These are phyloP conservation scores for Podaxis rugospora DNA, from an alignment of 768 basidiomycete genomes.

Conservation along the genomic window DNA sequence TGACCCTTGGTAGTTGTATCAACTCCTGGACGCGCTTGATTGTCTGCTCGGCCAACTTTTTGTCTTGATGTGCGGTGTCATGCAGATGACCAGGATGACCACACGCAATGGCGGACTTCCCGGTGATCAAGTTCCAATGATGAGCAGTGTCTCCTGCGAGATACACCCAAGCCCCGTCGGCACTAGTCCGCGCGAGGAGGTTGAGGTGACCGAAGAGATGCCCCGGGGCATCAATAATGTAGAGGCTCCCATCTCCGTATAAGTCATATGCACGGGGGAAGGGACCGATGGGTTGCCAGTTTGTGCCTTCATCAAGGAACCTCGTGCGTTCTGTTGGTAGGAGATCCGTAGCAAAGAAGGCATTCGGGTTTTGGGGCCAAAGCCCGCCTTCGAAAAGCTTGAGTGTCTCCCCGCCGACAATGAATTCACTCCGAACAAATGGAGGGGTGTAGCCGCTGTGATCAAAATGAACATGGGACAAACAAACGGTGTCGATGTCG, in stretches of 20 bases:
- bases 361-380: constrained; percentile 38
- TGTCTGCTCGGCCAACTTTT: constrained; percentile 36
- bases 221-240: constrained; percentile 54
- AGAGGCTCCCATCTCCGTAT: constrained; percentile 55
- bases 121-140: constrained; percentile 46
- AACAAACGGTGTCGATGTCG: constrained; percentile 38
- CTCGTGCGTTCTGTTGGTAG: constrained; percentile 34
- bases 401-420: constrained; percentile 39
- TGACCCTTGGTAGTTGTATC: constrained; percentile 31
- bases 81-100: constrained; percentile 22
- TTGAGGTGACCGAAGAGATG: constrained; percentile 55
- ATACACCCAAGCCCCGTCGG: constrained; percentile 50
- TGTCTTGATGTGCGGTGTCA: constrained; percentile 39
- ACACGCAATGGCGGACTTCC: constrained; percentile 35
- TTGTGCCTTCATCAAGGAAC: constrained; percentile 22
- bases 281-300: constrained; percentile 41
- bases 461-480: constrained; percentile 56
- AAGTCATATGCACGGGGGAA: constrained; percentile 49
- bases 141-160: constrained; percentile 56
- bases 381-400: constrained; percentile 27
- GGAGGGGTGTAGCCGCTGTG: constrained; percentile 42
- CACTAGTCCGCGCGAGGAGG: constrained; percentile 48
- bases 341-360: constrained; percentile 25
- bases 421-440: constrained; percentile 42
- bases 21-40: constrained; percentile 36